Conservation (phyloP, 768 basidiomycete species). For the Kwoniella heveanensis region DNA sequence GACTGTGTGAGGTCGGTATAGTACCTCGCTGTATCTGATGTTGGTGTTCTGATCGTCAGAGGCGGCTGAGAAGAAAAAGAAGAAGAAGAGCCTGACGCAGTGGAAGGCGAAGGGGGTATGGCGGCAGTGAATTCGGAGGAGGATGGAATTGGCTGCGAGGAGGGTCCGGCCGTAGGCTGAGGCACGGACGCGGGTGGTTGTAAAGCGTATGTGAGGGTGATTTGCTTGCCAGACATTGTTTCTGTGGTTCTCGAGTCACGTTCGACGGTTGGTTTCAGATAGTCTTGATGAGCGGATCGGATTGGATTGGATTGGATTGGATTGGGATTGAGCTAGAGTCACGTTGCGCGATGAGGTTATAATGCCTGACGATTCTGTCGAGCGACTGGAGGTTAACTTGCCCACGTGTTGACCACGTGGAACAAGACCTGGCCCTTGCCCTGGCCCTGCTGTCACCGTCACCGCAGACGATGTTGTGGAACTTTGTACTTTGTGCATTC, state of each 20-base stretch:
- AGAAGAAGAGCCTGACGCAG: background rate
- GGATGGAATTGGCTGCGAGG: constrained; percentile 5
- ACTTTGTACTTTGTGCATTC: background rate
- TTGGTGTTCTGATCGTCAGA: background rate
- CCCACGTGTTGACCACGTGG: too few species aligned
- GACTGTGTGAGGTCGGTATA: constrained; percentile 18
- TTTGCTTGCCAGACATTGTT: constrained; percentile 9
- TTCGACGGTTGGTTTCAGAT: too few species aligned
- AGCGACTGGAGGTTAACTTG: too few species aligned
- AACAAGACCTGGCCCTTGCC: background rate
- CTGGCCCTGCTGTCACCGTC: background rate
- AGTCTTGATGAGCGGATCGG: too few species aligned
- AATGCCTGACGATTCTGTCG: too few species aligned
- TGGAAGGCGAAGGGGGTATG: background rate
- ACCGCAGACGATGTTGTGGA: constrained; percentile 5
- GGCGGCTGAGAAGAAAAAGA: background rate
- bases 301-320: too few species aligned
- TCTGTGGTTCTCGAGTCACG: too few species aligned
- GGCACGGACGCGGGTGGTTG: constrained; percentile 7
- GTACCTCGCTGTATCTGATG: constrained; percentile 23
- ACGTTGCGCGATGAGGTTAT: too few species aligned
- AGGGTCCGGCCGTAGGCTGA: constrained; percentile 6
- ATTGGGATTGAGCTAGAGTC: too few species aligned
- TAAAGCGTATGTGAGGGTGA: constrained; percentile 15
- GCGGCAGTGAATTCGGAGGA: constrained; percentile 3